Base-by-base conservation (phyloP, 257 asterid species). In the Solanum peruvianum region DNA sequence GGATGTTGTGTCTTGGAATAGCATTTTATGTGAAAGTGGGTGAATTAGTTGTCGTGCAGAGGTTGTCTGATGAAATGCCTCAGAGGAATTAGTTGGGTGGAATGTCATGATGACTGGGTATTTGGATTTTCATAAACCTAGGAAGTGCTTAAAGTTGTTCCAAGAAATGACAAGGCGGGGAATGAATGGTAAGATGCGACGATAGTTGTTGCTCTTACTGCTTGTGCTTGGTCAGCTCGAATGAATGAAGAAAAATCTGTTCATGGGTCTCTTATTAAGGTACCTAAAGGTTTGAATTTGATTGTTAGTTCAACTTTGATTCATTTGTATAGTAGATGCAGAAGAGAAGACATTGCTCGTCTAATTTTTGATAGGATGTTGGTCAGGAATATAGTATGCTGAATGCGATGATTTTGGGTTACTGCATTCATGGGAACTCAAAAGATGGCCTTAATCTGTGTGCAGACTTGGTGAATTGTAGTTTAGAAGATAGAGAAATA, bases 191-290 rank as follows among this genome's bases (percentile, higher is more conserved):
- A 90, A 89, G 91, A 86, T 86, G 88, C 90, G 3, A 92, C 94
- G 35, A 66, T 86, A 84, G 97, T 95, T 88, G 91, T 87, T 72
- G 93, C 89, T 70, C 80, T 94, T 62, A 87, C 95, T 9, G 92
- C 97, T 87, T 94, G 98, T 70, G 93, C 95, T 89, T 88, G 93
- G 94, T 94, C 96, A 76, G 90, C 90, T 86, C 86, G 97, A 85
- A 89, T 92, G 87, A 94, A 91, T 75, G 98, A 95, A 89, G 98
- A 96, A 44, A 93, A 4, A 4, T 52, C 23, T 52, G 60, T 49
- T 49, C 60, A 49, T 49, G 60, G 23, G 23, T 49, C 2, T 52
- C 60, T 52, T 52, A 15, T 15, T 49, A 49, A 15, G 60, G 23
- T 49, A 49, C 2, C 60, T 52, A 16, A 52, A 0, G 20, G 64